phyloP scores from a whole-genome alignment of 371 early-diverging fungal species.

The Lichtheimia hyalospora region DNA sequence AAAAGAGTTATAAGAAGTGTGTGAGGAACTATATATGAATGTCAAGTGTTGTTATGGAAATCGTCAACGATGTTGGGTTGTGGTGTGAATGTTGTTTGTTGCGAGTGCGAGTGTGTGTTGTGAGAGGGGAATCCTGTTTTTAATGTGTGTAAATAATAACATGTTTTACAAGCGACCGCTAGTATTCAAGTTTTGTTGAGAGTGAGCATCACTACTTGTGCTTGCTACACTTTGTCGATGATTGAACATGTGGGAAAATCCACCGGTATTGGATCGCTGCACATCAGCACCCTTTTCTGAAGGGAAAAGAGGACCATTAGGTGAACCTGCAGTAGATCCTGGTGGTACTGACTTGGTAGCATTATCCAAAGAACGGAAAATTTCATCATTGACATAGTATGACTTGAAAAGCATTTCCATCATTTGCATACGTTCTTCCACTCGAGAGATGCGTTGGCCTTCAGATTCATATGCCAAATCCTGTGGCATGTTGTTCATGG shows the following conservation, averaged over 20 bases:
- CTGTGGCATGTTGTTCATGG: constrained; percentile 21
- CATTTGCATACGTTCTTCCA: constrained; percentile 35
- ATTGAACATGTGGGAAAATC: constrained; percentile 49
- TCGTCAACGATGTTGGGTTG: too few species aligned
- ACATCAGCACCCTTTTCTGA: constrained; percentile 7
- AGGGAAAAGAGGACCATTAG: constrained; percentile 8
- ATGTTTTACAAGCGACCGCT: constrained; percentile 1
- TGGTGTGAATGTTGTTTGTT: not conserved
- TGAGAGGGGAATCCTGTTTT: not conserved
- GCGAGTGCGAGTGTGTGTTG: not conserved
- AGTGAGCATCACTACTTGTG: constrained; percentile 31
- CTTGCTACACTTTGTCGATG: constrained; percentile 42
- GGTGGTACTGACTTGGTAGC: constrained; percentile 13
- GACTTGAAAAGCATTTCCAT: constrained; percentile 37
- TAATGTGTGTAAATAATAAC: not conserved
- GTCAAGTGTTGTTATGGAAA: too few species aligned
- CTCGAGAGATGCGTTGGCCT: constrained; percentile 21
- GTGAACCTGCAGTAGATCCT: not conserved
- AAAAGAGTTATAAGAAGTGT: too few species aligned
- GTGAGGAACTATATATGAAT: too few species aligned
- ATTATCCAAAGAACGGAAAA: constrained; percentile 44
- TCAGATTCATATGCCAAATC: constrained; percentile 25
- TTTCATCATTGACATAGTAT: constrained; percentile 41
- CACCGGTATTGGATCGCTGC: constrained; percentile 25
- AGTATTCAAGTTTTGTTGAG: constrained; percentile 12